A percentile compares a stretch with the other conserved stretches of the same genome.
These are phyloP conservation scores for Holtermannia corniformis DNA, from an alignment of 768 basidiomycete species.

Conservation along the genomic window DNA sequence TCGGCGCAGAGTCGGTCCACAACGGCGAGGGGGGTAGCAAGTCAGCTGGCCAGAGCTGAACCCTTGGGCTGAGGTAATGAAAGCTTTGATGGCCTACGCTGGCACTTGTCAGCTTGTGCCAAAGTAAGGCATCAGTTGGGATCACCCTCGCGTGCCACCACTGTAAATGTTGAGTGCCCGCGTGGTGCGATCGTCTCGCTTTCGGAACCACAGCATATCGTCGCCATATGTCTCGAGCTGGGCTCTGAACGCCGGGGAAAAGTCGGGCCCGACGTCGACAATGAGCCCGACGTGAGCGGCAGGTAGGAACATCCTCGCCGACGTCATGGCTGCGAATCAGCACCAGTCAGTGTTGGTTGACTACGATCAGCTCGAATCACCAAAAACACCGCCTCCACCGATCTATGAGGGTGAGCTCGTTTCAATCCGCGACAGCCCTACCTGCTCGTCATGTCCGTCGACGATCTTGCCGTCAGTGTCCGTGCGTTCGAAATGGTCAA, in stretches of 20 bases:
- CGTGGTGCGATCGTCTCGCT: slow-evolving; percentile 18
- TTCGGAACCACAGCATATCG: slow-evolving; percentile 26
- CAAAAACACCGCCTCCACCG: slow-evolving; percentile 32
- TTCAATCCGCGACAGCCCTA: slow-evolving; percentile 1
- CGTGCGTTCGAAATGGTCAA: slow-evolving; percentile 26
- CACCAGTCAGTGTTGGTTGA: neutral
- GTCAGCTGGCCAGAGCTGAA: slow-evolving; percentile 19
- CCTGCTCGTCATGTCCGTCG: slow-evolving; percentile 16
- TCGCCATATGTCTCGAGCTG: slow-evolving; percentile 8
- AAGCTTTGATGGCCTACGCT: slow-evolving; percentile 36
- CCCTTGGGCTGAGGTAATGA: slow-evolving; percentile 20
- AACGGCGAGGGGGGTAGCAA: slow-evolving; percentile 26
- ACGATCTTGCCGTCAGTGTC: slow-evolving; percentile 9
- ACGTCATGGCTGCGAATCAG: slow-evolving; percentile 19
- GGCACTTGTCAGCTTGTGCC: neutral
- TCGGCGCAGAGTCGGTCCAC: slow-evolving; percentile 7
- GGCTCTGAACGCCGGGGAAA: slow-evolving; percentile 13
- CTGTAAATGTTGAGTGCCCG: slow-evolving; percentile 34
- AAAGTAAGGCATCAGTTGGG: neutral
- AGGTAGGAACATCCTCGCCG: slow-evolving; percentile 28
- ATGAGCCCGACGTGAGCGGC: slow-evolving; percentile 17
- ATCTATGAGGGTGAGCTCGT: slow-evolving; percentile 14
- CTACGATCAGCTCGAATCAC: slow-evolving; percentile 2
- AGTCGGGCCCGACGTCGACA: slow-evolving; percentile 28
- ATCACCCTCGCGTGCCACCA: slow-evolving; percentile 22